Evolutionary conservation across 257 asterid genomes (phyloP).

Genomic region (Solanum virginianum): DNA sequence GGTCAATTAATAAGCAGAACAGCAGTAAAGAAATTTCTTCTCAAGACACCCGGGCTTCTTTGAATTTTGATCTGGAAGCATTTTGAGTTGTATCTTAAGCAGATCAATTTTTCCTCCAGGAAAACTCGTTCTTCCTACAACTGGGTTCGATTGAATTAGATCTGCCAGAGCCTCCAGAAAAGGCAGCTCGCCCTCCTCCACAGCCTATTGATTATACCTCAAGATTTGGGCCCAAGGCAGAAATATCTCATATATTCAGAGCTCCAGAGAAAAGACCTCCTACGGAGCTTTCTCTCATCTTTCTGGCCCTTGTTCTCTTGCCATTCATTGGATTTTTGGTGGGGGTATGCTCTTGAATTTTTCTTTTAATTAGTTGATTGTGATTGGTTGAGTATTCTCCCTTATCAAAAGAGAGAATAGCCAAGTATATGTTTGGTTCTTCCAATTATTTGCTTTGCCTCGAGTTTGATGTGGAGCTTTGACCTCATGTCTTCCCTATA

Average conservation of each 20-base stretch:
- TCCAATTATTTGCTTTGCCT: neutral
- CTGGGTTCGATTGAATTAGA: slow-evolving; percentile 76
- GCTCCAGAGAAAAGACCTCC: slow-evolving; percentile 87
- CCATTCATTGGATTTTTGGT: slow-evolving; percentile 77
- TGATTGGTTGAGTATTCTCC: neutral
- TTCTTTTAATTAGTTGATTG: neutral
- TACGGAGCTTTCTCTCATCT: slow-evolving; percentile 60
- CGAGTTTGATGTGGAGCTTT: neutral
- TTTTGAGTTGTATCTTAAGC: neutral
- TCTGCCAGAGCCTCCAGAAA: slow-evolving; percentile 93
- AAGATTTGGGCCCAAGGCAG: slow-evolving; percentile 86
- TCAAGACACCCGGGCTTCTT: slow-evolving; percentile 28
- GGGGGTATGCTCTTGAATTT: slow-evolving; percentile 44
- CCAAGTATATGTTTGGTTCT: neutral
- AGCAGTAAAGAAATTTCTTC: neutral
- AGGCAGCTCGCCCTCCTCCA: slow-evolving; percentile 86
- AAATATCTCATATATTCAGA: slow-evolving; percentile 79
- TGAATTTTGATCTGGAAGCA: slow-evolving; percentile 71
- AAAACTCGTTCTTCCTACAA: slow-evolving; percentile 75
- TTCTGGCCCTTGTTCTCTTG: slow-evolving; percentile 68
- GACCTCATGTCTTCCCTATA: neutral
- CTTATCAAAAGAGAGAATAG: neutral
- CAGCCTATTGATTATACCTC: slow-evolving; percentile 56
- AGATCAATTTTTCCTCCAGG: slow-evolving; percentile 38
- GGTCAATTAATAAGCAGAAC: neutral